Evolutionary conservation across 345 rosid species (phyloP).

Genomic region (Laguncularia racemosa): DNA sequence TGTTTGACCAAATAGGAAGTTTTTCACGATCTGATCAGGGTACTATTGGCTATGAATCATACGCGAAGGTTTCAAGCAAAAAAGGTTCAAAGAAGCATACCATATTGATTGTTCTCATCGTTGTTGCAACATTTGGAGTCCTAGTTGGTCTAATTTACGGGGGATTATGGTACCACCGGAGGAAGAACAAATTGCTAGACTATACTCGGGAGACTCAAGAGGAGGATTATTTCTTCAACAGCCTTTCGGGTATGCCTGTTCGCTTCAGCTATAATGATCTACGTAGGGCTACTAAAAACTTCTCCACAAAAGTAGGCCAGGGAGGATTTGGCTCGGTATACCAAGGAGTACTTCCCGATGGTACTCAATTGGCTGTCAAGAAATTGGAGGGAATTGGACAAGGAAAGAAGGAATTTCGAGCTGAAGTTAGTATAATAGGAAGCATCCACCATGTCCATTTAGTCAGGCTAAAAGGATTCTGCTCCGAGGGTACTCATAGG

Average conservation of each 20-base stretch:
- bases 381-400: slow-evolving; percentile 42
- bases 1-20: slow-evolving; percentile 43
- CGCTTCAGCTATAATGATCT: slow-evolving; percentile 39
- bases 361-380: slow-evolving; percentile 34
- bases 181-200: slow-evolving; percentile 12
- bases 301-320: slow-evolving; percentile 35
- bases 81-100: slow-evolving; percentile 4
- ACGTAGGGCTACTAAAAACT: slow-evolving; percentile 29
- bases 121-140: slow-evolving; percentile 17
- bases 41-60: slow-evolving; percentile 26
- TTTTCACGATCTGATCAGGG: slow-evolving; percentile 23
- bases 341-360: slow-evolving; percentile 28
- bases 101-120: slow-evolving; percentile 12
- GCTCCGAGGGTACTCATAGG: slow-evolving; percentile 35
- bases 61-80: slow-evolving; percentile 26
- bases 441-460: slow-evolving; percentile 44
- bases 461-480: slow-evolving; percentile 53
- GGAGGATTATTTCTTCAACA: slow-evolving; percentile 26
- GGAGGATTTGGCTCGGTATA: slow-evolving; percentile 56
- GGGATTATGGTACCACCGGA: slow-evolving; percentile 27
- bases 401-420: slow-evolving; percentile 43
- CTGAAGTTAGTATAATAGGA: slow-evolving; percentile 48
- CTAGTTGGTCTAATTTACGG: slow-evolving; percentile 26
- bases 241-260: slow-evolving; percentile 23
- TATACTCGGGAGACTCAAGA: slow-evolving; percentile 19